Evolutionary conservation across 129 eudicot species (phyloP), one percentile per base, ranked within the genome.

Genomic region (Logfia minima): DNA sequence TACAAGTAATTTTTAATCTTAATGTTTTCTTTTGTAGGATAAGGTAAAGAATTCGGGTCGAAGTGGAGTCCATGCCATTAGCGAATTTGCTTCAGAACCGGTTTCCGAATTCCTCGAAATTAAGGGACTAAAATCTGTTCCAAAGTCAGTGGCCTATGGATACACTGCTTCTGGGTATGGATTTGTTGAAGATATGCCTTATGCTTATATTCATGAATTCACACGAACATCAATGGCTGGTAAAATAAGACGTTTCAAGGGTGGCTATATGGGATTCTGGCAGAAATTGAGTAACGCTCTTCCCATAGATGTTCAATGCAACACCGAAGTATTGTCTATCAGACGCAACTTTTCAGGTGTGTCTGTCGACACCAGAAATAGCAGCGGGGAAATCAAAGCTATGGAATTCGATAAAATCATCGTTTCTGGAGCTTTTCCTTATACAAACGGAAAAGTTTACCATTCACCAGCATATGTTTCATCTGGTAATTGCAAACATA

Each of bases 141-240:
- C 90, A 45, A 92, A 92, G 64, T 89, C 97, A 21, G 97, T 92
- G 28, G 90, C 85, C 0, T 85, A 87, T 74, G 97, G 96, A 34
- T 92, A 85, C 75, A 89, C 89, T 6, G 96, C 97, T 69, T 92
- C 92, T 65, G 97, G 95, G 2, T 92, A 92, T 72, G 95, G 97
- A 51, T 92, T 85, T 68, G 89, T 92, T 34, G 88, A 92, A 80
- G 97, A 92, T 68, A 89, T 92, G 97, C 92, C 97, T 66, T 92
- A 92, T 76, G 92, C 97, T 63, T 92, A 89, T 82, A 85, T 92
- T 74, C 97, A 92, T 18, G 97, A 92, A 77, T 92, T 92, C 86
- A 92, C 92, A 9, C 73, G 94, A 76, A 92, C 97, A 68, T 92
- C 97, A 3, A 92, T 87, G 97, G 95, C 92, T 74, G 97, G 97